phyloP scores from a whole-genome alignment of 306 rosid species.

The Dryas drummondii region DNA sequence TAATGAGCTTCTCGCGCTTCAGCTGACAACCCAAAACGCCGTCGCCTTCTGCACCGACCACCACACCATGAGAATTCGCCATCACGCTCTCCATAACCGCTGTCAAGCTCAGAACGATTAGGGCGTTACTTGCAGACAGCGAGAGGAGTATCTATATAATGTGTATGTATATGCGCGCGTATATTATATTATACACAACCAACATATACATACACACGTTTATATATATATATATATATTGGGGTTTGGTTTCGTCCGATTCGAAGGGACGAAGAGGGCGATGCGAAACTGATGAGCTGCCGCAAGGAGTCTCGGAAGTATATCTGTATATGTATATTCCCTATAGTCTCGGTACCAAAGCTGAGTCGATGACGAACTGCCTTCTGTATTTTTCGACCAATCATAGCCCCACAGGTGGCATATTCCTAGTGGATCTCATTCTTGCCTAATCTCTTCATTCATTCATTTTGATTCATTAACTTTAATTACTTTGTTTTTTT shows the following conservation, averaged over 20 bases:
- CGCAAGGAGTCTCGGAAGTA: not conserved
- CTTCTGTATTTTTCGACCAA: not conserved
- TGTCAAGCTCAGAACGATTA: not conserved
- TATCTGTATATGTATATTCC: no score
- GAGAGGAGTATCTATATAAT: not conserved
- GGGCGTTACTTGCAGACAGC: not conserved
- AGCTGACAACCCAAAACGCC: conserved; percentile 11
- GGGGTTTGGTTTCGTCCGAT: conserved; percentile 15
- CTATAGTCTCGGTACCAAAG: no score
- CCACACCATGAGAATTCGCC: conserved; percentile 29
- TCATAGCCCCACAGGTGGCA: not conserved
- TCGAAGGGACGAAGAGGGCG: conserved; percentile 5
- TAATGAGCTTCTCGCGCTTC: conserved; percentile 64
- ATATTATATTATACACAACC: not conserved
- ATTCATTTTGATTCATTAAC: no score
- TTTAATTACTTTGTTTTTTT: not conserved
- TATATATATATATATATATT: not conserved
- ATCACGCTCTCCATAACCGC: conserved; percentile 16
- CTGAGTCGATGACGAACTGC: no score
- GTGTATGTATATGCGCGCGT: conserved; percentile 19
- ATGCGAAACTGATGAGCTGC: conserved; percentile 21
- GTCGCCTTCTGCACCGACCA: conserved; percentile 17
- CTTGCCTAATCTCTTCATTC: not conserved
- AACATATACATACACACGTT: conserved; percentile 11
- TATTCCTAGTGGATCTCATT: not conserved